Percentiles rank a stretch among this genome's conserved stretches.
These are phyloP conservation scores for Eucalyptus fibrosa DNA, from an alignment of 345 rosid species.

Conservation along the genomic window DNA sequence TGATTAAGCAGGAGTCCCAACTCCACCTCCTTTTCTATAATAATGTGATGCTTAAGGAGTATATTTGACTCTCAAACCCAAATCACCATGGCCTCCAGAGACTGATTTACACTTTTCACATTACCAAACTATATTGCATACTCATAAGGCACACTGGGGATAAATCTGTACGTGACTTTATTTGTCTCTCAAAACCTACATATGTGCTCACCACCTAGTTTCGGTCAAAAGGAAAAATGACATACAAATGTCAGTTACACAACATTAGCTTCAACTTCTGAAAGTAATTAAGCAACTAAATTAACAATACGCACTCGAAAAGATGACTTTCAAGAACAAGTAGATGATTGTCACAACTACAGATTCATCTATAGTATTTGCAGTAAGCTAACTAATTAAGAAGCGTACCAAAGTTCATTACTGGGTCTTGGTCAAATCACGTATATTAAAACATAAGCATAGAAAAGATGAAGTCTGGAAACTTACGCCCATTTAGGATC, in stretches of 20 bases:
- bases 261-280: not conserved
- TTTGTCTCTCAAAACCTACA: not conserved
- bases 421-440: not conserved
- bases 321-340: not conserved
- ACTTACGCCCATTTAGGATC: slow-evolving; percentile 99
- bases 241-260: not conserved
- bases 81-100: not conserved
- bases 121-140: not conserved
- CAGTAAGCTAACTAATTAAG: not conserved
- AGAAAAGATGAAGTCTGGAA: not conserved
- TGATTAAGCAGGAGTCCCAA: not conserved
- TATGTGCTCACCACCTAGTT: not conserved
- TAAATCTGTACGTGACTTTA: not conserved
- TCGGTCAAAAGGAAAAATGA: not conserved
- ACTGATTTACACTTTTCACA: not conserved
- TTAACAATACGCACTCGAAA: not conserved
- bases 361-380: not conserved
- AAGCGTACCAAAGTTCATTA: not conserved
- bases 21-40: not conserved
- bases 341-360: not conserved
- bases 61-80: not conserved
- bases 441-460: not conserved
- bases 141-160: not conserved
- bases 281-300: not conserved
- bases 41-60: not conserved